phyloP scores from a whole-genome alignment of 306 rosid species.

The Citrullus amarus region DNA sequence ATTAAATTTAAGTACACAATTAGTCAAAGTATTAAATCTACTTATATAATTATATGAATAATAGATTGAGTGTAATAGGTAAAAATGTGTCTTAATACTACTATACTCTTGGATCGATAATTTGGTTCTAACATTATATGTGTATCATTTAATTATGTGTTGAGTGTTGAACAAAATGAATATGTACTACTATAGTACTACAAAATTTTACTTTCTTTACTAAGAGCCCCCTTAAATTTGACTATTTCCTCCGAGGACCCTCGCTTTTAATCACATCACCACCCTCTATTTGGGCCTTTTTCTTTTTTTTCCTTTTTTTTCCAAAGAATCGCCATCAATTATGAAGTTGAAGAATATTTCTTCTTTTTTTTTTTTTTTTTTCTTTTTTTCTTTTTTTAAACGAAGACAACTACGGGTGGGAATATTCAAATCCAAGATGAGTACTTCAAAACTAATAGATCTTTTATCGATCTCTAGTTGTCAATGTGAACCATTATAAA shows the following conservation, averaged over 20 bases:
- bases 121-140: too few species aligned
- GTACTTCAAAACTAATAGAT: neutral
- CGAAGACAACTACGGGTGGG: neutral
- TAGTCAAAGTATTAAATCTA: too few species aligned
- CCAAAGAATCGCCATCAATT: neutral
- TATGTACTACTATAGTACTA: too few species aligned
- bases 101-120: too few species aligned
- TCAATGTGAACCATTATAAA: too few species aligned
- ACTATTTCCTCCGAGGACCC: neutral
- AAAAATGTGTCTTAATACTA: too few species aligned
- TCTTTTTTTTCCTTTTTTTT: neutral
- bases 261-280: neutral
- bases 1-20: too few species aligned
- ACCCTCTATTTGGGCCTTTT: neutral
- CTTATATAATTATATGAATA: too few species aligned
- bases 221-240: neutral
- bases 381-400: neutral
- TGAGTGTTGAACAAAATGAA: too few species aligned
- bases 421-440: neutral
- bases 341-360: neutral
- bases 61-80: too few species aligned
- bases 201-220: neutral
- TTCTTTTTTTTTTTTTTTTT: too few species aligned
- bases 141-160: too few species aligned
- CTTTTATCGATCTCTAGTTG: neutral